Base-by-base conservation (phyloP, 176 grass and related monocot genomes). In the Sorghum bicolor region DNA sequence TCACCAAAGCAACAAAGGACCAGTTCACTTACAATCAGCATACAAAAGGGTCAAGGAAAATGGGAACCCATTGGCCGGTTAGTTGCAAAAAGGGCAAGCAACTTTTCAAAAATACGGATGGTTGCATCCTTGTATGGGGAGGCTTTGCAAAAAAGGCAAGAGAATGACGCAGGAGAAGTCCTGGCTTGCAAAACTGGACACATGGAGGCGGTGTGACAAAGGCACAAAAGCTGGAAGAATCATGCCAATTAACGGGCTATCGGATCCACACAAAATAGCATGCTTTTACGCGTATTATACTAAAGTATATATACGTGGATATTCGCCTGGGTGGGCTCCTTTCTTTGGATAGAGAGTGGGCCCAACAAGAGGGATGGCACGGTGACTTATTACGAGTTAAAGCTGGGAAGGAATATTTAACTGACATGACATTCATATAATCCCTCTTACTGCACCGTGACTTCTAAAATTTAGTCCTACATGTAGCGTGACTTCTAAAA, bases 361-460 rank as follows among this genome's bases (percentile, higher is more conserved):
- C 57, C 81, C 58, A 9, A 5, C 40, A 41, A 12, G 67, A 1
- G 17, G n/a, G 70, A 43, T 75, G 81, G 15, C 60, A 55, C 1
- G 36, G 6, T 20, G 22, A 19, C 10, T 50, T 2, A 19, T 50
- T 34, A 13, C 4, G 50, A 68, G 79, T 71, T 31, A 85, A 80
- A 75, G 70, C 17, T 84, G 47, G 76, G 70, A 68, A 76, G 50
- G 48, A 81, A 68, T 80, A 64, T 76, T 89, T 80, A 58, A 79
- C 58, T 15, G 71, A 55, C 24, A 36, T 31, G 60, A 60, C 7
- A 7, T 57, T 60, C 53, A 24, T 19, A 37, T 33, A 33, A 0
- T 33, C 3, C 32, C 32, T 33, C 32, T 4, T 3, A 4, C n/a
- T 33, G 32, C 32, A 33, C 3, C 3, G 32, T 33, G 32, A 33